Evolutionary conservation across 177 flowering plant genomes (phyloP), one percentile per base, ranked within the genome.

Genomic region (Vitis hybrid): DNA sequence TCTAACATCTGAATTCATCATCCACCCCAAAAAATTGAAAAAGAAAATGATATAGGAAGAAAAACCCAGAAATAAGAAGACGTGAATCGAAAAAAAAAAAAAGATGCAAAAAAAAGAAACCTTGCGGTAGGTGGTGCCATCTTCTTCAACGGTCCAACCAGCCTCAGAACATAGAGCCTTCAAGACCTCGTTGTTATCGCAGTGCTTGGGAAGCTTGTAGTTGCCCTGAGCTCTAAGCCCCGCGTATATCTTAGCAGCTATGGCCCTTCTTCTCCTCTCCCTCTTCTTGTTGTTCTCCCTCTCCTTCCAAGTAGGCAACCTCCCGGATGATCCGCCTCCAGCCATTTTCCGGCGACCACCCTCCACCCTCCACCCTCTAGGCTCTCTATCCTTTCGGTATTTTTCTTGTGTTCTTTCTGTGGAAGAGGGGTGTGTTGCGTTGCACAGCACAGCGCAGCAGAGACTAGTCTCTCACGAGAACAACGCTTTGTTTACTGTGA

Each of bases 41-140:
- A 53, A 20, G 9, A 57, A 27, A 18, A 15, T 17, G 20, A 18
- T 64, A 30, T 0, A 59, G n/a, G 6, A 53, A 67, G 9, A 2
- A 17, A 21, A 35, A 12, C 30, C 1, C 5, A 56, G 20, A 55
- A 0, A 55, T 46, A 15, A 50, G 54, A 32, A 41, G 12, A 32
- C 46, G 21, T n/a, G 8, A 55, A 18, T 32, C 35, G 57, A 61
- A 57, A 66, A 58, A 32, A 18, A 18, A n/a, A 49, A 27, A 27
- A 27, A 27, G 30, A 27, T 27, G 15, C 18, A 55, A 15, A 20
- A 46, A 46, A 41, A 50, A 3, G 14, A 57, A 3, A 88, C 95
- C 90, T 88, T 88, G 71, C 91, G 84, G 74, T 90, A 90, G 66
- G 95, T 90, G 70, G 92, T 87, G 12, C 95, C 95, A 65, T 90